Percentiles rank a stretch among this genome's conserved stretches.
These are phyloP conservation scores for Symbiodinium natans DNA, from an alignment of 73 alveolate species.

Conservation along the genomic window DNA sequence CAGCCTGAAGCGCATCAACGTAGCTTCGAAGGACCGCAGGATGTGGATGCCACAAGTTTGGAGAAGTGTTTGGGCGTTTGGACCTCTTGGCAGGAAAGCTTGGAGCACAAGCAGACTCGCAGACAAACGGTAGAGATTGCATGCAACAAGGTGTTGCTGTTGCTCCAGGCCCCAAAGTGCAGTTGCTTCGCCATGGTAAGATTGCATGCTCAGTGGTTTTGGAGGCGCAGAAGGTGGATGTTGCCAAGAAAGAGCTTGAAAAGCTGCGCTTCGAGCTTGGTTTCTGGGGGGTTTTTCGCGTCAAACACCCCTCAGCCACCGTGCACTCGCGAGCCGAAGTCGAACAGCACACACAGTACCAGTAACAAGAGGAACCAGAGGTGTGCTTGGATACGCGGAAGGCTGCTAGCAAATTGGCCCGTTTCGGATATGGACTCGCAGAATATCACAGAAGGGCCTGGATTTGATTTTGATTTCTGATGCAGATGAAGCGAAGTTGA, in stretches of 20 bases:
- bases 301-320: not conserved
- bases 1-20: slow-evolving; percentile 73
- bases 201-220: too few species aligned
- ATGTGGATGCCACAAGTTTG: not conserved
- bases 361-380: too few species aligned
- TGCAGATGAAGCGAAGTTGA: too few species aligned
- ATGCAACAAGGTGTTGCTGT: slow-evolving; percentile 49
- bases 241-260: slow-evolving; percentile 77
- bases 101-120: slow-evolving; percentile 69
- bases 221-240: slow-evolving; percentile 59
- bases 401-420: too few species aligned
- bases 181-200: not conserved
- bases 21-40: slow-evolving; percentile 47
- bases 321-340: too few species aligned
- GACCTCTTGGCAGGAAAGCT: slow-evolving; percentile 10
- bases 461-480: too few species aligned
- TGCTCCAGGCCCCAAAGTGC: slow-evolving; percentile 35
- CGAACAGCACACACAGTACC: too few species aligned
- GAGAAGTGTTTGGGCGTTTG: not conserved
- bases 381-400: too few species aligned
- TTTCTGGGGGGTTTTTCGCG: not conserved
- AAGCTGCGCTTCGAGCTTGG: slow-evolving; percentile 24
- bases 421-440: too few species aligned
- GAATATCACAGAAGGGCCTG: too few species aligned
- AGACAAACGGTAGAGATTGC: slow-evolving; percentile 66